Percentiles rank a stretch among this genome's conserved stretches.
Evolutionary conservation across 2,329 filamentous ascomycete species (phyloP).

Genomic region (Phialophora macrospora): DNA sequence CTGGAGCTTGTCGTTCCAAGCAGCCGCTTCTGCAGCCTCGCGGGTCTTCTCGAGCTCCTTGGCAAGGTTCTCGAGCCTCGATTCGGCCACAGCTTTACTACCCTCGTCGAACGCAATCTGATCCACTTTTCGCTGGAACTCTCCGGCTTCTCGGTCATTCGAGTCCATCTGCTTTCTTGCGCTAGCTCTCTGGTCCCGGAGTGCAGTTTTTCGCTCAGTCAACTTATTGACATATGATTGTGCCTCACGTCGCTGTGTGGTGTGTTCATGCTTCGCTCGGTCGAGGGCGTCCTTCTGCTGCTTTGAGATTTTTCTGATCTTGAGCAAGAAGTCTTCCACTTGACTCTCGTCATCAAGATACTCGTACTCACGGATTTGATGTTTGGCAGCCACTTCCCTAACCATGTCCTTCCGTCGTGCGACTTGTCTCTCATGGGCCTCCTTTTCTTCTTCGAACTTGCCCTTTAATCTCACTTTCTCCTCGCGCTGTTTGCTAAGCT

Average conservation of each 20-base stretch:
- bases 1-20: conserved; percentile 73
- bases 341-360: conserved; percentile 74
- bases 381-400: conserved; percentile 73
- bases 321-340: conserved; percentile 76
- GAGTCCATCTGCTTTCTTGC: conserved; percentile 72
- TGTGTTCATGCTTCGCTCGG: conserved; percentile 71
- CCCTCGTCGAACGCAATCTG: conserved; percentile 86
- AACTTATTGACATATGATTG: conserved; percentile 73
- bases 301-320: conserved; percentile 72
- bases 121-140: conserved; percentile 70
- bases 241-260: conserved; percentile 74
- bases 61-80: conserved; percentile 72
- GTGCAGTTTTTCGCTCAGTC: conserved; percentile 72
- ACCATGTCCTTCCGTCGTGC: conserved; percentile 73
- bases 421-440: conserved; percentile 81
- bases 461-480: conserved; percentile 62
- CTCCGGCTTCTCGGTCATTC: conserved; percentile 72
- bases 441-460: conserved; percentile 81
- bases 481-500: conserved; percentile 33
- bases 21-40: conserved; percentile 65
- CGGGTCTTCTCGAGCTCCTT: conserved; percentile 65
- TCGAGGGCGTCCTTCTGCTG: conserved; percentile 83
- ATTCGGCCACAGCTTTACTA: conserved; percentile 75
- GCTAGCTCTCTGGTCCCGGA: conserved; percentile 74
- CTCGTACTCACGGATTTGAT: conserved; percentile 85